Evolutionary conservation across 2,329 filamentous ascomycete genomes (phyloP).

Genomic region (Calonectria pseudoturangicola): DNA sequence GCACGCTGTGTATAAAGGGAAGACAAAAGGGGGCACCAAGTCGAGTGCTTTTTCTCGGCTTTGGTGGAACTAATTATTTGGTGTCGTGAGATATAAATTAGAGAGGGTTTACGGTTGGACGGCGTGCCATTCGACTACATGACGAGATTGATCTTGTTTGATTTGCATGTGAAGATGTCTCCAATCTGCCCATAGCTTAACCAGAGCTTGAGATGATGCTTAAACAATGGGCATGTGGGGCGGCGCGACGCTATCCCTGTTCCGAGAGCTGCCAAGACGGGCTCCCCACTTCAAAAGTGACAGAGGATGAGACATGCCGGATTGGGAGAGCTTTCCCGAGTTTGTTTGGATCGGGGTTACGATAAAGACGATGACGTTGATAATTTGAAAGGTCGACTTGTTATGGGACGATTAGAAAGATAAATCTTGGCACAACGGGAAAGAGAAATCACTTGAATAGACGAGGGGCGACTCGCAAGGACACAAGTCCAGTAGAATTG

Average conservation of each 20-base stretch:
- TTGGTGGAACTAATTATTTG: background rate
- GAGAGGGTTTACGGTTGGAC: background rate
- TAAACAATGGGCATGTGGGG: background rate
- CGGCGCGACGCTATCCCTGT: background rate
- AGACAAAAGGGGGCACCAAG: background rate
- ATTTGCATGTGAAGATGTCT: background rate
- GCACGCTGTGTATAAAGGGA: background rate
- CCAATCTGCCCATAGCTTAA: background rate
- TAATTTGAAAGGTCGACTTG: background rate
- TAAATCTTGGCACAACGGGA: background rate
- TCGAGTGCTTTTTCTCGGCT: background rate
- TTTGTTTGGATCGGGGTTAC: background rate
- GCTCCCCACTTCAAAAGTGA: slow-evolving; percentile 6
- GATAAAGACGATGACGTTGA: slow-evolving; percentile 21
- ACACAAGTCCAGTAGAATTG: background rate
- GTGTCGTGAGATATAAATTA: background rate
- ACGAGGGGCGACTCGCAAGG: no score
- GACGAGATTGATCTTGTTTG: background rate
- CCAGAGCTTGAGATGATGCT: background rate
- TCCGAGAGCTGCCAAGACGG: background rate
- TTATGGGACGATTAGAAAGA: no score
- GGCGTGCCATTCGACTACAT: background rate
- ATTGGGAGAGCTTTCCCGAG: background rate
- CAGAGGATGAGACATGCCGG: background rate
- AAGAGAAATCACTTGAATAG: background rate